Conservation (phyloP, 345 rosid species). For the Hirschfeldia incana region DNA sequence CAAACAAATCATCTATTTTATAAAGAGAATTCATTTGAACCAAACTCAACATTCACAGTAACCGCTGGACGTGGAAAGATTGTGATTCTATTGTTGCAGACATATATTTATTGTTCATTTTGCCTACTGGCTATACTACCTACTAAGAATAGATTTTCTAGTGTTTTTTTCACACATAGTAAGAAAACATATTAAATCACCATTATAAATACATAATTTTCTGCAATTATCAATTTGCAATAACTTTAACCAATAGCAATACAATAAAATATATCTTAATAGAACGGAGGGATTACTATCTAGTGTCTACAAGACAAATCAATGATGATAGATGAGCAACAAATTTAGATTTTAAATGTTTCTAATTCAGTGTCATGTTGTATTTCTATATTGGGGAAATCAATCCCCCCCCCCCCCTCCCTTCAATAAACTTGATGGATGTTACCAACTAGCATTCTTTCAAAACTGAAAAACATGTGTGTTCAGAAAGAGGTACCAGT, state of each 20-base stretch:
- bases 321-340: background rate
- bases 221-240: too few relatives aligned
- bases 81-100: background rate
- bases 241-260: too few relatives aligned
- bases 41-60: background rate
- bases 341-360: background rate
- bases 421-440: background rate
- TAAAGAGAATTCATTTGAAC: background rate
- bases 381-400: background rate
- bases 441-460: background rate
- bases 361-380: background rate
- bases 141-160: too few relatives aligned
- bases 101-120: background rate
- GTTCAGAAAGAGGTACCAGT: slow-evolving; percentile 52
- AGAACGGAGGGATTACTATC: background rate
- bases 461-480: background rate
- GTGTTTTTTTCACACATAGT: too few relatives aligned
- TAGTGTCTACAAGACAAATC: background rate
- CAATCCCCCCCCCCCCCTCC: background rate
- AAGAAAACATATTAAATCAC: too few relatives aligned
- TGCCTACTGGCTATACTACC: background rate
- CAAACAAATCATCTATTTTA: slow-evolving; percentile 11
- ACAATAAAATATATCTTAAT: too few relatives aligned
- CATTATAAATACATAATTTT: too few relatives aligned
- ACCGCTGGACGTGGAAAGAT: background rate